Base-by-base conservation (phyloP, 768 basidiomycete genomes). In the Austroboletus festivus region DNA sequence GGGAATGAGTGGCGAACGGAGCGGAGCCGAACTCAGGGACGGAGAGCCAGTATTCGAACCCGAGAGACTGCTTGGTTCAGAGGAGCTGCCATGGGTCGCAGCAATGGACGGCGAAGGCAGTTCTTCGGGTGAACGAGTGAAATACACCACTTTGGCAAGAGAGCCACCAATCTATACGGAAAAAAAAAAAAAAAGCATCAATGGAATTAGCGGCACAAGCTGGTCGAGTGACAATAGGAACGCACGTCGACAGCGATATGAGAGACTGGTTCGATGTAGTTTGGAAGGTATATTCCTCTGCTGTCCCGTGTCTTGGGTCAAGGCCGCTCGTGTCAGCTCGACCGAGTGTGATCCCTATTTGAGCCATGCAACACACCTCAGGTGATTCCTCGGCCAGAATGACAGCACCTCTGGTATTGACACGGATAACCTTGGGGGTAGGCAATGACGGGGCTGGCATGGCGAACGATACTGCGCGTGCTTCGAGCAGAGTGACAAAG, bases 221-320 rank as follows among this genome's bases (percentile, higher is more conserved):
- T 12, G 28, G 12, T 6, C 28, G 12, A 12, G 12, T 5, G 28
- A 12, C 28, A 12, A 28, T 28, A 28, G 10, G 22, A 4, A 81
- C 93, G 73, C 65, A 95, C 94, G 65, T 99, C 95, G 47, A 99
- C 85, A 4, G 96, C 96, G 47, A 98, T 93, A 65, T 98, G 93
- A 18, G 93, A 96, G 15, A 99, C 86, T 20, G 92, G 91, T 69
- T 99, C 96, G 52, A 95, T 95, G 72, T 98, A 85, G 64, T 96
- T 94, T 46, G 96, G 96, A 26, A 99, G 79, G 71, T 98, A 98
- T 60, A 99, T 97, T 10, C 93, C 95, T 63, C 94, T 78, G 61
- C 91, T 93, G 69, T 97, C 94, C 55, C 93, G 75, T 35, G 90
- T 93, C 92, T 93, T 51, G 37, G 31, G 48, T 53, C 51, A 35